Evolutionary conservation across 2,329 filamentous ascomycete species (phyloP).

Genomic region (Verticillium isaacii): DNA sequence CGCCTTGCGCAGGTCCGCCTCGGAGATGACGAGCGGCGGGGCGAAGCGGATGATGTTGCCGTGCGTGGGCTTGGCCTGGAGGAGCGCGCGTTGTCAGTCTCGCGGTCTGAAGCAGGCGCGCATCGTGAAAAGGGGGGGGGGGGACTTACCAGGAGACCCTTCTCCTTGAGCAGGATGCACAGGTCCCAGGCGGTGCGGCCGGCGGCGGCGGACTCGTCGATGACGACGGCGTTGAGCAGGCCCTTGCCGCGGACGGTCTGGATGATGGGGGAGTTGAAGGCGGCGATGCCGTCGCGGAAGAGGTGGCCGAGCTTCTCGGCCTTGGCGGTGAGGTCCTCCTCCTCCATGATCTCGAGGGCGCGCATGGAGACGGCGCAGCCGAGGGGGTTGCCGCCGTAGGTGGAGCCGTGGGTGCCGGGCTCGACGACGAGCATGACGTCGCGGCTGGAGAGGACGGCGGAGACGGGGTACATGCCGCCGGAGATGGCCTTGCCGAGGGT

Average conservation of each 20-base stretch:
- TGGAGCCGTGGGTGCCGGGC: slow-evolving; percentile 94
- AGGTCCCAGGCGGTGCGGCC: slow-evolving; percentile 94
- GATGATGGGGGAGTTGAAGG: slow-evolving; percentile 77
- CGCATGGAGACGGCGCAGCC: slow-evolving; percentile 94
- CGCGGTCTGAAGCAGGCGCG: not conserved
- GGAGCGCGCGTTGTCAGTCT: not conserved
- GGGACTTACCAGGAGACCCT: slow-evolving; percentile 77
- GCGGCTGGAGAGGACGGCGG: slow-evolving; percentile 79
- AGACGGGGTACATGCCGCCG: slow-evolving; percentile 98
- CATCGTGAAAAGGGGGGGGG: not conserved
- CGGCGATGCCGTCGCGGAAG: slow-evolving; percentile 74
- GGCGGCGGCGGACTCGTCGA: slow-evolving; percentile 81
- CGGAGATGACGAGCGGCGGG: slow-evolving; percentile 91
- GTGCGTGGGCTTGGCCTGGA: slow-evolving; percentile 93
- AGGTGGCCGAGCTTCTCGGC: slow-evolving; percentile 76
- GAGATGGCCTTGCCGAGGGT: slow-evolving; percentile 97
- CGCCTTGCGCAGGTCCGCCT: slow-evolving; percentile 76
- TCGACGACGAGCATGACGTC: slow-evolving; percentile 95
- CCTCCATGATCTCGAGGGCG: slow-evolving; percentile 87
- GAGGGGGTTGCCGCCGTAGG: slow-evolving; percentile 96
- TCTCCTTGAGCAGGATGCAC: slow-evolving; percentile 91
- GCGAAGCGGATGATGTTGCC: slow-evolving; percentile 97
- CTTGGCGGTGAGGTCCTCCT: slow-evolving; percentile 77
- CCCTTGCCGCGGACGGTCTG: slow-evolving; percentile 85
- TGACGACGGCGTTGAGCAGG: slow-evolving; percentile 90